These are phyloP conservation scores for Lyophyllum shimeji DNA, from an alignment of 768 basidiomycete genomes.

Conservation along the genomic window DNA sequence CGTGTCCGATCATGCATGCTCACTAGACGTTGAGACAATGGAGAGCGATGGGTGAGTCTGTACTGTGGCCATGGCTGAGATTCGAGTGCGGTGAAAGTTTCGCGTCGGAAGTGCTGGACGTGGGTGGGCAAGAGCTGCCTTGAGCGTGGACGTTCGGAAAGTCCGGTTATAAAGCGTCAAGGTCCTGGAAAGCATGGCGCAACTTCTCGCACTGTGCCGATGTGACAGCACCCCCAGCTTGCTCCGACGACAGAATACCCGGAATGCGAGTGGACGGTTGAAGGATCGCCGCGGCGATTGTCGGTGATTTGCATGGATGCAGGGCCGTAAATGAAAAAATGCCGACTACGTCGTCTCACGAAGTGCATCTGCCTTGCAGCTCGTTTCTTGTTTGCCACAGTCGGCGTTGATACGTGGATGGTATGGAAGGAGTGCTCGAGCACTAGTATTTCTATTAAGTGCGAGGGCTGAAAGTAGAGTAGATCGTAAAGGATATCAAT, in stretches of 20 bases:
- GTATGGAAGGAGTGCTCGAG: background rate
- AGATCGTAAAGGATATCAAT: conserved; percentile 5
- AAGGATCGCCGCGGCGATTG: background rate
- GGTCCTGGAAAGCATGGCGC: conserved; percentile 11
- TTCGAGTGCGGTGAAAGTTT: conserved; percentile 13
- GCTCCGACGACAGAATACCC: conserved; percentile 4
- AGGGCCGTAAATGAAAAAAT: background rate
- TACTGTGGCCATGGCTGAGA: conserved; percentile 29
- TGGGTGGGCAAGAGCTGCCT: conserved; percentile 2
- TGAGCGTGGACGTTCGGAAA: conserved; percentile 8
- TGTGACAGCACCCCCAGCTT: background rate
- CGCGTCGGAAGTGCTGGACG: background rate
- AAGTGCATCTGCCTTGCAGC: background rate
- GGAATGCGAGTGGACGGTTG: background rate
- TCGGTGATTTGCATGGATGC: background rate
- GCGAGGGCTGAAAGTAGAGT: background rate
- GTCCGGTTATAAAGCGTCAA: conserved; percentile 17
- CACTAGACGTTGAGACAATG: conserved; percentile 42
- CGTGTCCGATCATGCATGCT: conserved; percentile 12
- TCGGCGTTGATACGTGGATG: background rate
- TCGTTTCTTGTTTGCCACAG: background rate
- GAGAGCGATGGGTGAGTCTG: conserved; percentile 39
- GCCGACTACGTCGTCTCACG: background rate
- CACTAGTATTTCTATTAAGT: conserved; percentile 4
- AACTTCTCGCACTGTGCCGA: background rate